Evolutionary conservation across 2,329 filamentous ascomycete species (phyloP).

Genomic region (Ophiostoma montium): DNA sequence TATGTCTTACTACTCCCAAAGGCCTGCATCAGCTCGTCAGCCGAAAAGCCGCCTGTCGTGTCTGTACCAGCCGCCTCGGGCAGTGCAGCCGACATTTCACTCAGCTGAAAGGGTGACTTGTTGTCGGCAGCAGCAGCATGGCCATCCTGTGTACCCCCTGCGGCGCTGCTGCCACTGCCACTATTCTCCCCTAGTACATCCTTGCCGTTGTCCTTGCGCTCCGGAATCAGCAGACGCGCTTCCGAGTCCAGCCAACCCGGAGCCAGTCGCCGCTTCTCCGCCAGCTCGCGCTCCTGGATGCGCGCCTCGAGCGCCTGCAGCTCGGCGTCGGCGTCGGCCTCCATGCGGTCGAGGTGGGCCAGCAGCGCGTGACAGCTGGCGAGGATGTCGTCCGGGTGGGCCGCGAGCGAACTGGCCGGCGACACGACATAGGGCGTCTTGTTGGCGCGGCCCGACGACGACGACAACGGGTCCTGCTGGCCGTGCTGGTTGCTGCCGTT

Average conservation of each 20-base stretch:
- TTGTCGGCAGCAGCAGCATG: slow-evolving; percentile 2
- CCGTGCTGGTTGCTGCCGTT: slow-evolving; percentile 18
- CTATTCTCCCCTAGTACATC: slow-evolving; percentile 17
- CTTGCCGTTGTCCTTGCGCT: slow-evolving; percentile 28
- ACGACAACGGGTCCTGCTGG: slow-evolving; percentile 8
- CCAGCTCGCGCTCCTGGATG: slow-evolving; percentile 51
- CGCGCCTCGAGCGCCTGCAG: slow-evolving; percentile 57
- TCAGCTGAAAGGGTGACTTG: slow-evolving; percentile 1
- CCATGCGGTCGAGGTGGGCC: slow-evolving; percentile 56
- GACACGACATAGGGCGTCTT: slow-evolving; percentile 65
- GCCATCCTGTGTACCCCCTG: neutral
- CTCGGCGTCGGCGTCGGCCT: slow-evolving; percentile 51
- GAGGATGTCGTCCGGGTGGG: slow-evolving; percentile 76
- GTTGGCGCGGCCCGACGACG: slow-evolving; percentile 14
- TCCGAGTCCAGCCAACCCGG: slow-evolving; percentile 73
- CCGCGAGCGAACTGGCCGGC: slow-evolving; percentile 62
- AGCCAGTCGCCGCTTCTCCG: slow-evolving; percentile 65
- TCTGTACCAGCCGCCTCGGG: neutral
- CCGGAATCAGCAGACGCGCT: slow-evolving; percentile 52
- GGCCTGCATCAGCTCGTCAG: slow-evolving; percentile 10
- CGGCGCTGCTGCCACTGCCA: slow-evolving; percentile 11
- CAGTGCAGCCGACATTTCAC: slow-evolving; percentile 12
- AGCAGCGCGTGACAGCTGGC: slow-evolving; percentile 67
- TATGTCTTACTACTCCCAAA: slow-evolving; percentile 8
- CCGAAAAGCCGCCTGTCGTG: slow-evolving; percentile 1